phyloP scores from a whole-genome alignment of 2,329 filamentous ascomycete species.

The Diaporthe helianthi region DNA sequence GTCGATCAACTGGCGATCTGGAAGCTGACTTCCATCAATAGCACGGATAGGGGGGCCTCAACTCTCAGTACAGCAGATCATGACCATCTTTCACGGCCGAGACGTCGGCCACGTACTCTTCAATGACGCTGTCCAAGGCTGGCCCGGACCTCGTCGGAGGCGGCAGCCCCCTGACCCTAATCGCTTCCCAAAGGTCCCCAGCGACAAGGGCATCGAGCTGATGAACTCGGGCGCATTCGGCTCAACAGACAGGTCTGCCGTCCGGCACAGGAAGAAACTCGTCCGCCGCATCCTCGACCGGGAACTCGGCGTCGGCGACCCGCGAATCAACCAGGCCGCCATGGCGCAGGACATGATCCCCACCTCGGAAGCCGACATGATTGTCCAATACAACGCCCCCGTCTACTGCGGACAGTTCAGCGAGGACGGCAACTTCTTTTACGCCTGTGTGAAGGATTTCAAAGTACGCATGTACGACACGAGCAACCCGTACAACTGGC shows the following conservation, averaged over 20 bases:
- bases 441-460: slow-evolving; percentile 90
- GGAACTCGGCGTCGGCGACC: slow-evolving; percentile 76
- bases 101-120: slow-evolving; percentile 48
- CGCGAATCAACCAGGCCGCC: slow-evolving; percentile 66
- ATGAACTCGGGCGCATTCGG: slow-evolving; percentile 88
- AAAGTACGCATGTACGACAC: slow-evolving; percentile 97
- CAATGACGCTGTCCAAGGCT: slow-evolving; percentile 42
- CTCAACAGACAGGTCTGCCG: slow-evolving; percentile 62
- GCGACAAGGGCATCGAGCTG: slow-evolving; percentile 74
- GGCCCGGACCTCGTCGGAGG: slow-evolving; percentile 51
- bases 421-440: slow-evolving; percentile 97
- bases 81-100: slow-evolving; percentile 49
- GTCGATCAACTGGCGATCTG: not conserved
- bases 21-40: slow-evolving; percentile 30
- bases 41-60: slow-evolving; percentile 25
- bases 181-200: slow-evolving; percentile 84
- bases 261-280: slow-evolving; percentile 62
- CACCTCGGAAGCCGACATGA: slow-evolving; percentile 77
- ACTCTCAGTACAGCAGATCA: slow-evolving; percentile 44
- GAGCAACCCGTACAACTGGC: slow-evolving; percentile 93
- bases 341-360: slow-evolving; percentile 81
- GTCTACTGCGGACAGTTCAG: slow-evolving; percentile 98
- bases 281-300: slow-evolving; percentile 78
- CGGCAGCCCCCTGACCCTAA: slow-evolving; percentile 55
- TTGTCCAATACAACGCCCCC: slow-evolving; percentile 84